Evolutionary conservation across 805 yeast species (phyloP).

Genomic region (Pichia phayaonensis): DNA sequence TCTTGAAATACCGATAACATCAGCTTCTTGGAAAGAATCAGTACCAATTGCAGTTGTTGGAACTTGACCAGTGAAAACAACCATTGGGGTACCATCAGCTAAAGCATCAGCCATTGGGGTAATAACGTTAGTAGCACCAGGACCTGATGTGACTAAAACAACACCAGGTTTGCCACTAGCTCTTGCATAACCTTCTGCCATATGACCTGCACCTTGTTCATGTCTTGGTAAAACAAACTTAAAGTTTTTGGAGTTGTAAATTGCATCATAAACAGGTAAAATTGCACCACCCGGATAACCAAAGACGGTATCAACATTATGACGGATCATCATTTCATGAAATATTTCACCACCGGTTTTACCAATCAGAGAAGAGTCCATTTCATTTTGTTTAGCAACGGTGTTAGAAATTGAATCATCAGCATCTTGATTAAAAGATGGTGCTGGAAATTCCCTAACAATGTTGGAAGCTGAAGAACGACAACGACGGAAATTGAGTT

Average conservation of each 20-base stretch:
- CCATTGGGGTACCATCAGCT: slow-evolving; percentile 95
- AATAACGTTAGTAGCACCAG: slow-evolving; percentile 96
- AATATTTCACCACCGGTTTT: slow-evolving; percentile 97
- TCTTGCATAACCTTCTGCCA: slow-evolving; percentile 99
- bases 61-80: slow-evolving; percentile 96
- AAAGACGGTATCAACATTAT: slow-evolving; percentile 89
- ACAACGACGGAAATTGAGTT: slow-evolving; percentile 3
- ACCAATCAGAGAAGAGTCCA: slow-evolving; percentile 87
- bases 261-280: slow-evolving; percentile 95
- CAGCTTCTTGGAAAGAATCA: slow-evolving; percentile 99
- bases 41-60: slow-evolving; percentile 95
- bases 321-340: slow-evolving; percentile 98
- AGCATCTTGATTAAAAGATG: slow-evolving; percentile 14
- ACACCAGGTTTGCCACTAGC: slow-evolving; percentile 96
- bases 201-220: slow-evolving; percentile 99
- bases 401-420: slow-evolving; percentile 18
- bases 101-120: slow-evolving; percentile 99
- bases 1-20: slow-evolving; percentile 92
- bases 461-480: slow-evolving; percentile 7
- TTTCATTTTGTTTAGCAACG: slow-evolving; percentile 6
- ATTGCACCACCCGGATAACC: slow-evolving; percentile 99
- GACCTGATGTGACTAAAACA: slow-evolving; percentile 97
- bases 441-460: slow-evolving; percentile 16
- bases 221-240: slow-evolving; percentile 90
- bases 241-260: slow-evolving; percentile 83